Evolutionary conservation across 1,284 basidiomycete genomes (phyloP).

Genomic region (Naganishia liquefaciens): DNA sequence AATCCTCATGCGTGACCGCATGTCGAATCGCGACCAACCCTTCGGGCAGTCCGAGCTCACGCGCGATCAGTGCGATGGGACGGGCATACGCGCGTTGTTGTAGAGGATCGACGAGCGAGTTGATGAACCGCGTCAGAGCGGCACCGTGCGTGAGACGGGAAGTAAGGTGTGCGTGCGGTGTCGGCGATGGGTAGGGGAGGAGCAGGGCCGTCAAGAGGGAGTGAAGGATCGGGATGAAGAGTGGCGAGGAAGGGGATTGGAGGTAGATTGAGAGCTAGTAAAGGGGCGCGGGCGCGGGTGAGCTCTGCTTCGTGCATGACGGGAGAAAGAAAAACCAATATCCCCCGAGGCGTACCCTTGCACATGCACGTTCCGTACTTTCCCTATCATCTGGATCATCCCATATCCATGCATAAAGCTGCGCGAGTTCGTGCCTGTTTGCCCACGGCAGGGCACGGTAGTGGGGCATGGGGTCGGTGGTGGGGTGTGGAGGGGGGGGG

Average conservation of each 20-base stretch:
- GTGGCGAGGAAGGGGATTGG: slow-evolving; percentile 71
- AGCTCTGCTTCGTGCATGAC: too few relatives aligned
- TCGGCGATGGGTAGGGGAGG: slow-evolving; percentile 58
- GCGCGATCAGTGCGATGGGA: slow-evolving; percentile 84
- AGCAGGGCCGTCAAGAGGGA: slow-evolving; percentile 66
- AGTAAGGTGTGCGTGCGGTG: slow-evolving; percentile 59
- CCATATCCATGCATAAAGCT: slow-evolving; percentile 79
- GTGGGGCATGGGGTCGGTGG: not conserved
- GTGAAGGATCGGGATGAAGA: slow-evolving; percentile 60
- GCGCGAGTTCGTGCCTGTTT: slow-evolving; percentile 69
- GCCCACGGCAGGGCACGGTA: slow-evolving; percentile 67
- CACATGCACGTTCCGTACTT: slow-evolving; percentile 65
- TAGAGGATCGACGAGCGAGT: slow-evolving; percentile 89
- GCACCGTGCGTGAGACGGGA: slow-evolving; percentile 67
- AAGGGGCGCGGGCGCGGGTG: too few relatives aligned
- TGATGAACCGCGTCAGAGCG: slow-evolving; percentile 76
- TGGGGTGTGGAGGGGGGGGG: not conserved
- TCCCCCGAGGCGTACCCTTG: slow-evolving; percentile 72
- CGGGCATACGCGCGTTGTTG: slow-evolving; percentile 79
- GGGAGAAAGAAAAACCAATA: too few relatives aligned
- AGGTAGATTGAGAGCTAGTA: slow-evolving; percentile 66
- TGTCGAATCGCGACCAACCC: slow-evolving; percentile 95
- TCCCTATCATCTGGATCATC: slow-evolving; percentile 64
- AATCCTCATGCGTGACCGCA: slow-evolving; percentile 91
- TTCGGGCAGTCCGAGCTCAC: slow-evolving; percentile 77